Evolutionary conservation across 495 filamentous ascomycete genomes (phyloP), one percentile per base, ranked within the genome.

Genomic region (Neurospora sp.): DNA sequence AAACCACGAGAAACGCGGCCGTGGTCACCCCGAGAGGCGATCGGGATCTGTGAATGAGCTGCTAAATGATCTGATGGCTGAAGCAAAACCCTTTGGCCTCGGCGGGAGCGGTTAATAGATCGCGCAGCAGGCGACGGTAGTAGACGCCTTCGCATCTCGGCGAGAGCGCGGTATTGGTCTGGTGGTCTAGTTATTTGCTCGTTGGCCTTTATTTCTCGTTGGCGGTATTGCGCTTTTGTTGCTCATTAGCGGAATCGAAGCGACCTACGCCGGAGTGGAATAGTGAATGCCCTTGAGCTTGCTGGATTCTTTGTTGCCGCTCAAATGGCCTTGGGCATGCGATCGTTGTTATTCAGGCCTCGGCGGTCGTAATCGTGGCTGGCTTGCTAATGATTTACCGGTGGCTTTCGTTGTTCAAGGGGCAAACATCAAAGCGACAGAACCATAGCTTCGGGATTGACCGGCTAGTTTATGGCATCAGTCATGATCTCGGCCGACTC

Each of bases 61-160:
- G 68, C 38, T 39, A 72, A 71, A 22, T 22, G 16, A 68, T 70
- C 10, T 73, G 70, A 35, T 73, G 70, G 39, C 5, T 5, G 10
- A 27, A 59, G 72, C 70, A 1, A 47, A 10, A 9, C 45, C 45
- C 8, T 22, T 6, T 47, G n/a, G 70, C 73, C 1, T 79, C 74
- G 47, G 5, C 14, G 76, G 79, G 68, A n/a, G 8, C n/a, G 44
- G 44, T 20, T 47, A 0, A 47, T 3, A 47, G 44, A 47, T n/a
- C n/a, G 8, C 44, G 44, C 44, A 45, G 8, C 3, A 20, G n/a
- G n/a, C 45, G 8, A 18, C 9, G n/a, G 4, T n/a, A 47, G 45
- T 47, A 47, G 22, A 47, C n/a, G 9, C n/a, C 45, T 22, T 47
- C 8, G n/a, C n/a, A 47, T 12, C 45, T 47, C n/a, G n/a, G 6